These are phyloP conservation scores for Stagonosporopsis rhizophila DNA, from an alignment of 2,329 filamentous ascomycete species.

Conservation along the genomic window DNA sequence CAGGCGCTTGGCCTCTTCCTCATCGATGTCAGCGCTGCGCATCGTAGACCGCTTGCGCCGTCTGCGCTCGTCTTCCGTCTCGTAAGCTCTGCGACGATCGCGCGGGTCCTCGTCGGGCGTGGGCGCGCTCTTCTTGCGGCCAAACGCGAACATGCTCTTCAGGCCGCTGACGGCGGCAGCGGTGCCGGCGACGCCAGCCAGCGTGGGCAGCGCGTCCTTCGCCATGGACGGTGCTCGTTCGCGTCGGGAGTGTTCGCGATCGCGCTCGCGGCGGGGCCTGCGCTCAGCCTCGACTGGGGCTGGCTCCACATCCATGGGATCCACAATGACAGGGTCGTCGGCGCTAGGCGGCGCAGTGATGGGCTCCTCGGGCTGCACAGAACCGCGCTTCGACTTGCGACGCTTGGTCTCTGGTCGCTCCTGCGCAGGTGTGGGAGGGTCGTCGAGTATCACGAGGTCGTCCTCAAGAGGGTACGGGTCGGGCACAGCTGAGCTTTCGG, in stretches of 20 bases:
- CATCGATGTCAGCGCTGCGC: conserved; percentile 38
- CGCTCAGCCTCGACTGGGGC: conserved; percentile 55
- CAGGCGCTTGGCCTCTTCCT: conserved; percentile 48
- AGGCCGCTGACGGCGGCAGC: conserved; percentile 59
- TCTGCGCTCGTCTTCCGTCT: conserved; percentile 47
- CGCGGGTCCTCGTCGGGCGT: conserved; percentile 38
- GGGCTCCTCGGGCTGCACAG: conserved; percentile 44
- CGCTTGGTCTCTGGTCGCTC: conserved; percentile 47
- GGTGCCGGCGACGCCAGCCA: conserved; percentile 39
- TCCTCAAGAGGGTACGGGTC: conserved; percentile 71
- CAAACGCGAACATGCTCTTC: conserved; percentile 60
- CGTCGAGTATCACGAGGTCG: conserved; percentile 61
- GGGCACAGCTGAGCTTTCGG: conserved; percentile 48
- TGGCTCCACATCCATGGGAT: conserved; percentile 47
- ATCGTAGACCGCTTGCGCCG: conserved; percentile 49
- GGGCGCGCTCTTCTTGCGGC: conserved; percentile 43
- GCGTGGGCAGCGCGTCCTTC: conserved; percentile 58
- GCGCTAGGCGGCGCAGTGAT: conserved; percentile 49
- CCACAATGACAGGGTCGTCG: conserved; percentile 54
- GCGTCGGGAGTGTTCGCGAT: conserved; percentile 47
- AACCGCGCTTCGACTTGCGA: conserved; percentile 52
- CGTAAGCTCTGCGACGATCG: conserved; percentile 45
- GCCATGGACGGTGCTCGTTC: conserved; percentile 67
- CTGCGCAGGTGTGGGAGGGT: conserved; percentile 43
- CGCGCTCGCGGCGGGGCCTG: conserved; percentile 53